phyloP scores from a whole-genome alignment of 2,329 filamentous ascomycete species.

The Ceratocystis diversiconidia region DNA sequence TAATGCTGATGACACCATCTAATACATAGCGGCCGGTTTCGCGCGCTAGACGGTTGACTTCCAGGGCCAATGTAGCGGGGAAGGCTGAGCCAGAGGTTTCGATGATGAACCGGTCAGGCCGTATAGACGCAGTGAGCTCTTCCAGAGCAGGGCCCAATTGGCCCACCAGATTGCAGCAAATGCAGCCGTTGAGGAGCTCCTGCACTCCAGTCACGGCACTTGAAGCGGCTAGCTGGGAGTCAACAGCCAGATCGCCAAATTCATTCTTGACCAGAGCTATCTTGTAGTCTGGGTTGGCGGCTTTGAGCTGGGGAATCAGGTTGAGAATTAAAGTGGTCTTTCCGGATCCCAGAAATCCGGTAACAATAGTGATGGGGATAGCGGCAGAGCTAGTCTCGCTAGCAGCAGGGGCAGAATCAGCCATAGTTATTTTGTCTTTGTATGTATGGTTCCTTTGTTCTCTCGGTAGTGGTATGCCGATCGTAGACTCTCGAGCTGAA shows the following conservation, averaged over 20 bases:
- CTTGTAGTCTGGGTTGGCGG: constrained; percentile 59
- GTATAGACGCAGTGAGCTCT: constrained; percentile 44
- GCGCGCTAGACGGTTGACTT: constrained; percentile 66
- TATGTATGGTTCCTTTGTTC: background rate
- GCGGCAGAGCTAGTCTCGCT: constrained; percentile 28
- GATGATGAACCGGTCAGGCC: constrained; percentile 76
- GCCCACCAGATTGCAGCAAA: constrained; percentile 96
- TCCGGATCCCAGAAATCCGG: constrained; percentile 87
- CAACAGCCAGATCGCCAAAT: constrained; percentile 86
- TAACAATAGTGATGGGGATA: constrained; percentile 87
- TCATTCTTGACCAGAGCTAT: constrained; percentile 96
- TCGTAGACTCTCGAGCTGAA: background rate
- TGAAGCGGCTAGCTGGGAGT: constrained; percentile 76
- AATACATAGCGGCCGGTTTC: constrained; percentile 57
- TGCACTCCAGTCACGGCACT: constrained; percentile 76
- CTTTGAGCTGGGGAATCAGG: constrained; percentile 74
- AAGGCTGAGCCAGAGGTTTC: constrained; percentile 85
- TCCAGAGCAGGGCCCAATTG: constrained; percentile 69
- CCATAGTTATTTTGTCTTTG: background rate
- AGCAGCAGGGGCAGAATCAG: background rate
- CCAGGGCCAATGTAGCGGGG: constrained; percentile 78
- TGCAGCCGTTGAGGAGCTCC: constrained; percentile 91
- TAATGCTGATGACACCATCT: constrained; percentile 77
- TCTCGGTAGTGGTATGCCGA: background rate
- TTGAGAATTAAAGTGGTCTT: constrained; percentile 95